Evolutionary conservation across 345 rosid species (phyloP), one percentile per base, ranked within the genome.

Genomic region (Eucalyptus leucophloia): DNA sequence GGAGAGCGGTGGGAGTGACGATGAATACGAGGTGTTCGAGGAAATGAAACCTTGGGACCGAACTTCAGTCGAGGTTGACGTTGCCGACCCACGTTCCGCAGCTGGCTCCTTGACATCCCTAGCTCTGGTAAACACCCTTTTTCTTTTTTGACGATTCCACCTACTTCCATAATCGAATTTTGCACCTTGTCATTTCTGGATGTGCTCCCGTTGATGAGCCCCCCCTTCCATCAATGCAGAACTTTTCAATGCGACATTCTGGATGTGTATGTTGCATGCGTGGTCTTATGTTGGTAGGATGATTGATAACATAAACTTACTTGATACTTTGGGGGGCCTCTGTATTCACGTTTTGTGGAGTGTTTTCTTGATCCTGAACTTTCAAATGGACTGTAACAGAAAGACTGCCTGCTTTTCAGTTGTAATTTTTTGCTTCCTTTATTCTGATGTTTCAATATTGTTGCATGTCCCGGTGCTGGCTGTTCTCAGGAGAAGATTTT

Each of bases 61-160:
- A 10, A 90, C 92, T 88, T 93, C 99, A 2, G 96, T 98, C 23
- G 95, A 96, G 88, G 93, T 97, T 83, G 92, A 94, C 26, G 93
- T 98, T 44, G 92, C 97, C 12, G 91, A 92, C 50, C 95, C 89
- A 97, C 99, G 13, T 96, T 94, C 89, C 93, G 86, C n/a, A 91
- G 92, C 53, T 98, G 98, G 99, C 95, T 98, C 90, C 97, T 91
- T 56, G 97, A 98, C 65, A 91, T 94, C 89, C 98, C 98, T 89
- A 95, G 98, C 92, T 91, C 96, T 34, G 98, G 99, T 97, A 93
- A 37, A 47, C 23, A 37, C 77, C 62, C 11, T 37, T 88, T n/a
- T 34, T 34, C 56, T 15, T 87, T 86, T 86, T 3, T 54, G 50
- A 77, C 54, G 51, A 47, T 49, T 86, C 58, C 87, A n/a, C 62